Percentiles rank a stretch among this genome's conserved stretches.
Evolutionary conservation across 345 rosid genomes (phyloP).

Genomic region (Aquilaria sinensis): DNA sequence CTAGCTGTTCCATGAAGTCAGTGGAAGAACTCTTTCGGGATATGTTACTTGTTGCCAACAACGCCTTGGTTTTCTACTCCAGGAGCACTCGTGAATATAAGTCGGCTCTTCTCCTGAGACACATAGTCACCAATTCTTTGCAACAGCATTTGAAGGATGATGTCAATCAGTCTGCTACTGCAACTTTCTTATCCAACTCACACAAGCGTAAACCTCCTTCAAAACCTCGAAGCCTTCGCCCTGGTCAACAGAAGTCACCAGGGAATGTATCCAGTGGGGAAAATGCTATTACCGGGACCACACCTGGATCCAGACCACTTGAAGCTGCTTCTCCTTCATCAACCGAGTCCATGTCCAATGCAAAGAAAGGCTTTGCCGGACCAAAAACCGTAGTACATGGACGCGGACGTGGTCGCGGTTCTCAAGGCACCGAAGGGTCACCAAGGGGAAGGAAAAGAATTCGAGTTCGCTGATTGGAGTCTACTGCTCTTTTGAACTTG

Average conservation of each 20-base stretch:
- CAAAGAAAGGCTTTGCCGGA: constrained; percentile 23
- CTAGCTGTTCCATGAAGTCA: constrained; percentile 31
- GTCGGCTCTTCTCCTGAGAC: constrained; percentile 58
- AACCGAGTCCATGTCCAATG: constrained; percentile 26
- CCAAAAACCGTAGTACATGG: constrained; percentile 21
- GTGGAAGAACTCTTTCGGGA: constrained; percentile 60
- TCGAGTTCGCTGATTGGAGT: constrained; percentile 14
- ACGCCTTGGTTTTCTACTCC: constrained; percentile 67
- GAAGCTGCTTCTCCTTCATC: constrained; percentile 29
- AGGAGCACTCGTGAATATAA: constrained; percentile 78
- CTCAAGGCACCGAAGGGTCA: constrained; percentile 21
- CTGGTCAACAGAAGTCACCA: constrained; percentile 16
- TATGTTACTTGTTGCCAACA: constrained; percentile 66
- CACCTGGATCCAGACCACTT: constrained; percentile 24
- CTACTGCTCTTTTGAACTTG: neutral
- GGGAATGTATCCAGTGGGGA: constrained; percentile 18
- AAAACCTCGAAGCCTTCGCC: constrained; percentile 33
- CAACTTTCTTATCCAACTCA: constrained; percentile 19
- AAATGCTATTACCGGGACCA: constrained; percentile 13
- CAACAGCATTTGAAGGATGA: constrained; percentile 31
- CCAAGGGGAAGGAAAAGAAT: constrained; percentile 43
- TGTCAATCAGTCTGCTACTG: constrained; percentile 18
- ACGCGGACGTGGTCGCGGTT: constrained; percentile 6
- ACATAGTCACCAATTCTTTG: constrained; percentile 42
- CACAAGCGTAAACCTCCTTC: constrained; percentile 22